These are phyloP conservation scores for Camelina hispida DNA, from an alignment of 345 rosid species.

Conservation along the genomic window DNA sequence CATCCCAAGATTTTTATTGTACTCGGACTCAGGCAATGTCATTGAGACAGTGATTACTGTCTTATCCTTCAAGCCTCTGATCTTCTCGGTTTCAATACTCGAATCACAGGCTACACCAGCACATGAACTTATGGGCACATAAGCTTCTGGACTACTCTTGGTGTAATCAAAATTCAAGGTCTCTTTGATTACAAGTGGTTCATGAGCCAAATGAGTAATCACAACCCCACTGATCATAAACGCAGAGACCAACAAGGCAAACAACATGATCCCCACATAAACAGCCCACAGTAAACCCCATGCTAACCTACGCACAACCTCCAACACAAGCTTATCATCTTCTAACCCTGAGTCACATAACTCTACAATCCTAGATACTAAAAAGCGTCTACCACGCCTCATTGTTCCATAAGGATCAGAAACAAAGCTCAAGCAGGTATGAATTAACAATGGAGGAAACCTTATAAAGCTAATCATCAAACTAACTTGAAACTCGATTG, in stretches of 20 bases:
- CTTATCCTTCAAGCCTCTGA: slow-evolving; percentile 3
- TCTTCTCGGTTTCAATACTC: slow-evolving; percentile 36
- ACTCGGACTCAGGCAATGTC: slow-evolving; percentile 74
- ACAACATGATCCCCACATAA: slow-evolving; percentile 64
- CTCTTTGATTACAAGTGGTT: slow-evolving; percentile 63
- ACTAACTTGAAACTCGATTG: slow-evolving; percentile 64
- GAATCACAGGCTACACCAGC: slow-evolving; percentile 45
- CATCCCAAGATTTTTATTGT: slow-evolving; percentile 76
- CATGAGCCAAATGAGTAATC: slow-evolving; percentile 58
- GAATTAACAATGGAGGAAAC: slow-evolving; percentile 54
- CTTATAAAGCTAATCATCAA: slow-evolving; percentile 52
- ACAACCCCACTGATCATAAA: slow-evolving; percentile 58
- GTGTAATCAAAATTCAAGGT: slow-evolving; percentile 57
- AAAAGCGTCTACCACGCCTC: slow-evolving; percentile 49
- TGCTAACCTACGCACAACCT: slow-evolving; percentile 51
- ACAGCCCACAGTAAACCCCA: slow-evolving; percentile 68
- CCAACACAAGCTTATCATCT: slow-evolving; percentile 52
- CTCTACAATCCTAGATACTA: slow-evolving; percentile 35
- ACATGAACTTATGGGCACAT: slow-evolving; percentile 61
- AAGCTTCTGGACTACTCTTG: slow-evolving; percentile 62
- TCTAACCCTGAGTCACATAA: slow-evolving; percentile 47
- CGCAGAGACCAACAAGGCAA: slow-evolving; percentile 59
- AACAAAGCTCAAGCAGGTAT: slow-evolving; percentile 46
- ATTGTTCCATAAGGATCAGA: slow-evolving; percentile 60
- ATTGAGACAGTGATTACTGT: slow-evolving; percentile 33